Base-by-base conservation (phyloP, 257 asterid species). In the Avicennia marina region DNA sequence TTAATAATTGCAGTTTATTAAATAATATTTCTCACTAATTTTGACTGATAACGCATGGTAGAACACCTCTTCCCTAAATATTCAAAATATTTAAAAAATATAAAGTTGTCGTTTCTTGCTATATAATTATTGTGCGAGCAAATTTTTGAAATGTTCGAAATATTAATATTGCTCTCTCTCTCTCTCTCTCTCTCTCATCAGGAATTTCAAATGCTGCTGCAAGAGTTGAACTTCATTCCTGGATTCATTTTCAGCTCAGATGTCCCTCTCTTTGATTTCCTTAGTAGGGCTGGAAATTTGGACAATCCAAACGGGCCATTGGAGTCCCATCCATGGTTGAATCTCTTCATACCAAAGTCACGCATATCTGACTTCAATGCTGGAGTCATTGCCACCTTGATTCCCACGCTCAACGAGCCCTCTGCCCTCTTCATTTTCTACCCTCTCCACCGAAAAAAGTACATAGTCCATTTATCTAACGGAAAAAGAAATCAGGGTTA, bases 321-420 rank as follows among this genome's bases (percentile, higher is more conserved):
- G 66, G 75, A 70, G 18, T 70, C 94, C 41, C 95, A 89, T 71
- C 95, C 95, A 36, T 89, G 95, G 97, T 80, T 89, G 1, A 86
- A 83, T 61, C 79, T 89, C 38, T 78, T 81, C 66, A 79, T 89
- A 41, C 93, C 95, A 17, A 86, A 78, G 58, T 89, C 94, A 4
- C 4, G 69, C 24, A 80, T 89, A 6, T 11, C 18, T 41, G 86
- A 83, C 13, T 81, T 89, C 58, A 78, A 89, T 60, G 75, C 49
- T 19, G 85, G 74, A 15, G 93, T 86, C 42, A 67, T 86, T 22
- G 71, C 74, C 39, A 65, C 72, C 66, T 81, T 81, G 46, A 50
- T 89, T 11, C 79, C 79, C 11, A 71, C 33, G 25, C 80, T 74
- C 48, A 84, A 74, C 57, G 55, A 63, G 10, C 39, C 79, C 2